Evolutionary conservation across 306 rosid species (phyloP), one percentile per base, ranked within the genome.

Genomic region (Astragalus membranaceus): DNA sequence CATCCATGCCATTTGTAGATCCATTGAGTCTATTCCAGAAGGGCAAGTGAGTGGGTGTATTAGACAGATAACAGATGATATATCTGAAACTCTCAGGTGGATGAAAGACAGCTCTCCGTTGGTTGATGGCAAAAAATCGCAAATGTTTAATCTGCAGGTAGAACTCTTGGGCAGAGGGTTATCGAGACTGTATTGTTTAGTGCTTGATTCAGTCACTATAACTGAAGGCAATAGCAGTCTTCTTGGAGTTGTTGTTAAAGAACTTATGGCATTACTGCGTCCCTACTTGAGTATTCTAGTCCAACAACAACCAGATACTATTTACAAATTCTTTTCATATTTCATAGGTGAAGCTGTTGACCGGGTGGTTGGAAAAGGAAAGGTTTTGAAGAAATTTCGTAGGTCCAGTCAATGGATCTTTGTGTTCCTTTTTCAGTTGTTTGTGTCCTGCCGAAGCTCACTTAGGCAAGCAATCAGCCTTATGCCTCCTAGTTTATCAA

Each of bases 91-190:
- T 72, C 76, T 88, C 4, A 81, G 35, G 75, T 90, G 98, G 98
- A 64, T 90, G 70, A 87, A 77, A 76, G 62, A 43, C 55, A 67
- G 78, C 43, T 80, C 76, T 71, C 78, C 59, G n/a, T 69, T 46
- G 68, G 64, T 64, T 53, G 74, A 79, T 73, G 72, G 65, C 66
- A 74, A 64, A 52, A 79, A 85, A 61, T 39, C 62, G 56, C 60
- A 55, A 47, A 43, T 29, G 64, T 85, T 80, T 74, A 61, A 81
- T 82, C 78, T 76, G 77, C 84, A 62, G 65, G 74, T 70, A 50
- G 94, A 88, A 69, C 88, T 93, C 72, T 75, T 88, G 67, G 97
- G 96, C 37, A 85, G 89, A 78, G 94, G 89, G 66, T 74, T 93
- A 64, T 93, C 92, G 39, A 90, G 88, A 79, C 17, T 90, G 65